These are phyloP conservation scores for Thalia dealbata DNA, from an alignment of 176 grass and related monocot genomes.

Conservation along the genomic window DNA sequence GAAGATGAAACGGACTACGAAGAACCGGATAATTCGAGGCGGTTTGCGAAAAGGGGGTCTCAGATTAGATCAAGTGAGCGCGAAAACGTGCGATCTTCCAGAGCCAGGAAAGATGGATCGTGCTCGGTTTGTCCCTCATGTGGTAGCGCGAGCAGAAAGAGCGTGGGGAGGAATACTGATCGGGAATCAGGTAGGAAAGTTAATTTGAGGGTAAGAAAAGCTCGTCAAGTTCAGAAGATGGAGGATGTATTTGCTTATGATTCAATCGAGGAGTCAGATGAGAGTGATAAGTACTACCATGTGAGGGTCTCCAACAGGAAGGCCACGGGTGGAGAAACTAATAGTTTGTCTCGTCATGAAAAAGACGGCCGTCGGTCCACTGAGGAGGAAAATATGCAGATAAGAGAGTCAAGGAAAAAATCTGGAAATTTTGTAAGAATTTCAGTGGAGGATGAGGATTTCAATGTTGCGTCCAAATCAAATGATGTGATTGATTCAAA, in stretches of 20 bases:
- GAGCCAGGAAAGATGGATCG: slow-evolving; percentile 8
- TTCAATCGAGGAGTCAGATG: not conserved
- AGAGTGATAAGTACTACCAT: not conserved
- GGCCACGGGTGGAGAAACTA: not conserved
- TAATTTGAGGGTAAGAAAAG: not conserved
- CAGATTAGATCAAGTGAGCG: not conserved
- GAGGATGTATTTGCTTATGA: not conserved
- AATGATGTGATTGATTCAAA: slow-evolving; percentile 4
- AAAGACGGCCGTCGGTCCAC: not conserved
- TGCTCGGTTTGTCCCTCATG: slow-evolving; percentile 1
- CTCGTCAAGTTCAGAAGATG: not conserved
- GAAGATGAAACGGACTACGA: not conserved
- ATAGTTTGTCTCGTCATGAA: not conserved
- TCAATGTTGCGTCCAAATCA: not conserved
- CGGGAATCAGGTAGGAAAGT: slow-evolving; percentile 3
- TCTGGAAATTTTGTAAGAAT: not conserved
- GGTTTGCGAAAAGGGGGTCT: not conserved
- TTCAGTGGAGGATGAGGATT: not conserved
- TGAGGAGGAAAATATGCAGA: not conserved
- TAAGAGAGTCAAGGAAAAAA: not conserved
- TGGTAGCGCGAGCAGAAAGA: not conserved
- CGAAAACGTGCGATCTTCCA: slow-evolving; percentile 1
- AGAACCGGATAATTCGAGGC: not conserved
- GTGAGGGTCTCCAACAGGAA: not conserved
- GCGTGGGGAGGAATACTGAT: not conserved